Evolutionary conservation across 768 basidiomycete genomes (phyloP).

Genomic region (Phlegmacium glaucopus): DNA sequence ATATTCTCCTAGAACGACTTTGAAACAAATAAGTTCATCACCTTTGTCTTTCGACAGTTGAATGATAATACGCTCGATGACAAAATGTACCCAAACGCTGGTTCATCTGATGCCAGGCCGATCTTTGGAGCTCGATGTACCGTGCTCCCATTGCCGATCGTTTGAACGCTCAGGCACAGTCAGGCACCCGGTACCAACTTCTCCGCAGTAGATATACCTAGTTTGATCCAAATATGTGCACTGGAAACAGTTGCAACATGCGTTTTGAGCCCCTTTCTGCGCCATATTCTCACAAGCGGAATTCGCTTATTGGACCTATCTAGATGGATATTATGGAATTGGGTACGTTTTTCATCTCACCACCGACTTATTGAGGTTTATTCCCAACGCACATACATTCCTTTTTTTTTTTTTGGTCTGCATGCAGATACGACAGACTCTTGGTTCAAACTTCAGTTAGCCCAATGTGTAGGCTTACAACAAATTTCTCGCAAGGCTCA

Average conservation of each 20-base stretch:
- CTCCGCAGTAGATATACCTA: constrained; percentile 46
- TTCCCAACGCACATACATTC: not conserved
- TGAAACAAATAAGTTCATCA: not conserved
- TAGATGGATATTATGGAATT: constrained; percentile 81
- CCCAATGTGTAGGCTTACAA: constrained; percentile 86
- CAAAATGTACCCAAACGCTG: constrained; percentile 57
- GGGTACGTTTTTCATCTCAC: constrained; percentile 41
- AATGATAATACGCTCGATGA: constrained; percentile 75
- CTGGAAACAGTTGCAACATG: constrained; percentile 69
- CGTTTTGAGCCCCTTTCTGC: no score
- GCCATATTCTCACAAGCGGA: no score
- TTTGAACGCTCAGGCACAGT: constrained; percentile 53
- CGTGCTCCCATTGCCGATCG: constrained; percentile 52
- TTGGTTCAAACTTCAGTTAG: no score
- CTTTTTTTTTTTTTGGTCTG: no score
- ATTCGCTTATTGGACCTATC: constrained; percentile 65
- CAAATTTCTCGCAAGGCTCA: constrained; percentile 83
- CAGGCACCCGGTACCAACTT: constrained; percentile 67
- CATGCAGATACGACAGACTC: constrained; percentile 56
- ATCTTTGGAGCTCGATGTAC: constrained; percentile 55
- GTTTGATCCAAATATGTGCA: constrained; percentile 71
- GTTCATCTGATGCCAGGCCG: constrained; percentile 40
- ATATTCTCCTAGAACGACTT: constrained; percentile 12
- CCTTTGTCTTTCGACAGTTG: constrained; percentile 24
- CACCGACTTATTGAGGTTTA: not conserved